Conservation (phyloP, 2,329 filamentous ascomycete species). For the Diaporthe vexans region DNA sequence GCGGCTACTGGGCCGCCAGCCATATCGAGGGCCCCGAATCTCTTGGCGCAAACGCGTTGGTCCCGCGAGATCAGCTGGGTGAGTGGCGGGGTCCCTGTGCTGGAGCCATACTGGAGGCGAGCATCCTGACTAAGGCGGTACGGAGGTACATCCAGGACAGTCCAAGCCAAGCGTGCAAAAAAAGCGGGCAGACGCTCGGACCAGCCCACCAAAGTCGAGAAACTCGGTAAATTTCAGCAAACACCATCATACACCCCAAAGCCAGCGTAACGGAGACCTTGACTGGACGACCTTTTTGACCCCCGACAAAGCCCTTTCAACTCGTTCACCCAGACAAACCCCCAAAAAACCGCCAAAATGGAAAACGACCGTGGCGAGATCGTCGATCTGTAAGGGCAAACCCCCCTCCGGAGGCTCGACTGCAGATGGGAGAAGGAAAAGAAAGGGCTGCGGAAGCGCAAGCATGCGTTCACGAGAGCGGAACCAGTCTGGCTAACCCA, state of each 20-base stretch:
- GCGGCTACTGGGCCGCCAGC: not conserved
- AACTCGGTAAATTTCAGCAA: constrained; percentile 38
- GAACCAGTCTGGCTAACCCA: constrained; percentile 47
- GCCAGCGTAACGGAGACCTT: constrained; percentile 35
- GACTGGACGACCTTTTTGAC: constrained; percentile 49
- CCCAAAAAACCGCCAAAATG: constrained; percentile 76
- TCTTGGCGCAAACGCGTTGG: constrained; percentile 31
- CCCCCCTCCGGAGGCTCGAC: constrained; percentile 30
- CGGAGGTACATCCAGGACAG: constrained; percentile 1
- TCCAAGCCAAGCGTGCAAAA: not conserved
- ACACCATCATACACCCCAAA: constrained; percentile 33
- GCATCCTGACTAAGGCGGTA: constrained; percentile 10
- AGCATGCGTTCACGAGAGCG: constrained; percentile 1
- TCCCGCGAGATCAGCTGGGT: constrained; percentile 22
- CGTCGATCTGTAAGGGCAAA: constrained; percentile 89
- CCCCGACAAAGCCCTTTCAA: constrained; percentile 49
- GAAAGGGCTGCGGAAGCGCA: constrained; percentile 25
- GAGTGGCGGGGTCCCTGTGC: not conserved
- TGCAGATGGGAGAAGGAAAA: constrained; percentile 23
- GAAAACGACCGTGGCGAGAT: constrained; percentile 99
- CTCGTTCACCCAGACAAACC: constrained; percentile 48
- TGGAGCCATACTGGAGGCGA: not conserved
- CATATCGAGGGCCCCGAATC: not conserved
- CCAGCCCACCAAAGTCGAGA: constrained; percentile 40
- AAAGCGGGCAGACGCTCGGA: constrained; percentile 39